Conservation (phyloP, 345 rosid genomes). For the Melastoma malabathricum region DNA sequence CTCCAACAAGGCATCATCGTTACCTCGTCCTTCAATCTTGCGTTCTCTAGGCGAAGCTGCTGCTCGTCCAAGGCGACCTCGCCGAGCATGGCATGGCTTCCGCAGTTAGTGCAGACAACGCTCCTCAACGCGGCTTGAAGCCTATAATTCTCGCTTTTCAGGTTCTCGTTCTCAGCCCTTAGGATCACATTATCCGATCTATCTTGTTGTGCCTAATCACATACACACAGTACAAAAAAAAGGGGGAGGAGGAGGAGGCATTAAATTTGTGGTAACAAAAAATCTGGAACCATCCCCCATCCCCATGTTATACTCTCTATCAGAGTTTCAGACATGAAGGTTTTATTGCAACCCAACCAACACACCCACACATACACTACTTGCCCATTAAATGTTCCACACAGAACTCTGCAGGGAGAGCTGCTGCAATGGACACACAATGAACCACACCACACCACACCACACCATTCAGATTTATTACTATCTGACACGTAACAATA, state of each 20-base stretch:
- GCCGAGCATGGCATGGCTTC: constrained; percentile 59
- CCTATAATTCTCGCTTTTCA: constrained; percentile 60
- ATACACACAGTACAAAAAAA: neutral
- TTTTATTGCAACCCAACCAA: too few relatives aligned
- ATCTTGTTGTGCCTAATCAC: constrained; percentile 79
- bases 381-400: too few relatives aligned
- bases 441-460: too few relatives aligned
- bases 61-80: constrained; percentile 53
- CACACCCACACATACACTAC: too few relatives aligned
- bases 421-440: too few relatives aligned
- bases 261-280: neutral
- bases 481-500: constrained; percentile 2
- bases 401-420: too few relatives aligned
- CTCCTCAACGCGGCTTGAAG: constrained; percentile 63
- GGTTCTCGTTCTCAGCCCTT: constrained; percentile 64
- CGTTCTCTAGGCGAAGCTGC: constrained; percentile 61
- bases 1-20: neutral
- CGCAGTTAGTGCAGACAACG: constrained; percentile 64
- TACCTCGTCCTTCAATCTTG: constrained; percentile 84
- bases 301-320: too few relatives aligned
- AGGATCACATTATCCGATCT: constrained; percentile 61
- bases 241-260: neutral
- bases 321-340: too few relatives aligned
- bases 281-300: too few relatives aligned
- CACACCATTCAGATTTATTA: too few relatives aligned